These are phyloP conservation scores for Garcia nutans DNA, from an alignment of 345 rosid species.

Conservation along the genomic window DNA sequence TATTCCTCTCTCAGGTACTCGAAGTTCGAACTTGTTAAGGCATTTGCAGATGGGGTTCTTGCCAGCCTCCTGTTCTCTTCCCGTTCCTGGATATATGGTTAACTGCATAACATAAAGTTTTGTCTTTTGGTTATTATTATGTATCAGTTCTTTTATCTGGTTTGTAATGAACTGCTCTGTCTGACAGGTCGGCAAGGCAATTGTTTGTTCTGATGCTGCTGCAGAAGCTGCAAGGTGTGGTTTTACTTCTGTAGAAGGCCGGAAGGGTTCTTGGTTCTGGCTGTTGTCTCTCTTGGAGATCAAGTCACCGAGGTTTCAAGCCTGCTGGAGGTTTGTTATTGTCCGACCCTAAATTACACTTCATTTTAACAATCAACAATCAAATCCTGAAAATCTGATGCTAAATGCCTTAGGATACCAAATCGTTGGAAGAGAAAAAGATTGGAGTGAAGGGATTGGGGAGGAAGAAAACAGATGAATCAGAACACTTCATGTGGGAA, in stretches of 20 bases:
- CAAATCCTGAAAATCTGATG: neutral
- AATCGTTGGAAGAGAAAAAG: constrained; percentile 55
- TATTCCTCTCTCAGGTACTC: constrained; percentile 36
- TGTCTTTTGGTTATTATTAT: neutral
- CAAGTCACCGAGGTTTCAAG: constrained; percentile 42
- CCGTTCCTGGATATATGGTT: constrained; percentile 82
- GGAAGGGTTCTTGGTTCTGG: constrained; percentile 70
- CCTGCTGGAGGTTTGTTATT: constrained; percentile 47
- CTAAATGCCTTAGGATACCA: neutral
- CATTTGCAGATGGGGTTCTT: constrained; percentile 70
- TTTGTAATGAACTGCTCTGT: neutral
- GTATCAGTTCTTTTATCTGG: neutral
- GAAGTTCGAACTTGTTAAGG: constrained; percentile 61
- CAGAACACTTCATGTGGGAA: constrained; percentile 56
- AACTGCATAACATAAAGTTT: neutral
- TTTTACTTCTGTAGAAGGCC: constrained; percentile 72
- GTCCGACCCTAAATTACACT: neutral
- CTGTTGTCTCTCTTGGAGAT: constrained; percentile 59
- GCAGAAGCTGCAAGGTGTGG: constrained; percentile 84
- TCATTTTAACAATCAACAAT: neutral
- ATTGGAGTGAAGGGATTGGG: constrained; percentile 68
- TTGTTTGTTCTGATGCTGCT: constrained; percentile 81
- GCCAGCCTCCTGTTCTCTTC: constrained; percentile 70
- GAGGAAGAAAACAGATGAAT: constrained; percentile 69
- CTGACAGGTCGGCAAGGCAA: constrained; percentile 66